phyloP scores from a whole-genome alignment of 2,329 filamentous ascomycete genomes.

The Gliomastix tumulicola region DNA sequence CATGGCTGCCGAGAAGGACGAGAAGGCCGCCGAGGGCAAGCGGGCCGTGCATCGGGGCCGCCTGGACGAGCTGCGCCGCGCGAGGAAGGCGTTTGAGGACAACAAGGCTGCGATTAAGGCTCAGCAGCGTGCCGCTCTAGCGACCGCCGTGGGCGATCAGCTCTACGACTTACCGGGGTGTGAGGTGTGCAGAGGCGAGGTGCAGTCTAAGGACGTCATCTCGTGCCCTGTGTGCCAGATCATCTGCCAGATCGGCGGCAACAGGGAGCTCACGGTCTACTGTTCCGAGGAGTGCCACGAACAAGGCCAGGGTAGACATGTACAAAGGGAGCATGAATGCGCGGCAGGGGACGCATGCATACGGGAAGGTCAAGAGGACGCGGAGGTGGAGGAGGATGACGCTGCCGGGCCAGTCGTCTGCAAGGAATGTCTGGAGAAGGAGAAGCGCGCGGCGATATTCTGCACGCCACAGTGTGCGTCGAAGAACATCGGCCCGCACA shows the following conservation, averaged over 20 bases:
- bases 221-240: conserved; percentile 39
- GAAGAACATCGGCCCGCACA: conserved; percentile 30
- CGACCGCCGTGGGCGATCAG: conserved; percentile 17
- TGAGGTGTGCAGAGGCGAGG: conserved; percentile 24
- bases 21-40: conserved; percentile 20
- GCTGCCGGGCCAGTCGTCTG: conserved; percentile 25
- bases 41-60: conserved; percentile 29
- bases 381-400: conserved; percentile 27
- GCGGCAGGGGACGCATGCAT: conserved; percentile 30
- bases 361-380: conserved; percentile 29
- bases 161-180: conserved; percentile 31
- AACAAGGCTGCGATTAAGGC: conserved; percentile 28
- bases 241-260: conserved; percentile 26
- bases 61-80: conserved; percentile 38
- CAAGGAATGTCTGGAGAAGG: conserved; percentile 29
- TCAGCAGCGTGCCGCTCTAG: conserved; percentile 20
- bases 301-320: conserved; percentile 34
- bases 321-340: conserved; percentile 30
- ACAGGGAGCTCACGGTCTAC: conserved; percentile 29
- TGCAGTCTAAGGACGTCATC: conserved; percentile 25
- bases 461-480: conserved; percentile 35
- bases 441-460: conserved; percentile 28
- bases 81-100: conserved; percentile 41
- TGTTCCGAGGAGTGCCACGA: conserved; percentile 35
- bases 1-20: conserved; percentile 19